Evolutionary conservation across 768 basidiomycete genomes (phyloP).

Genomic region (Kwoniella heveanensis): DNA sequence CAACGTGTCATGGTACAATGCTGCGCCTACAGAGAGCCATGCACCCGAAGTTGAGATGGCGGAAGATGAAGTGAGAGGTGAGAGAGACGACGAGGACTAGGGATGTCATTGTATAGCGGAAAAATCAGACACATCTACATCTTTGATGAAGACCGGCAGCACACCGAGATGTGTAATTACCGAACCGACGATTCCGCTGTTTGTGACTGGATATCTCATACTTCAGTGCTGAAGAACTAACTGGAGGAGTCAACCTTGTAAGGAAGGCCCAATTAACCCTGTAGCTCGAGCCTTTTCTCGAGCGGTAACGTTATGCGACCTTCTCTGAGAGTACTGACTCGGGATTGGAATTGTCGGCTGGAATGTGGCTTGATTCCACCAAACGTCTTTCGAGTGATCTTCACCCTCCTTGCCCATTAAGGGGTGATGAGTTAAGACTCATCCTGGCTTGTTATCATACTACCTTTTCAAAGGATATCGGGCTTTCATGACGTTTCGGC

Average conservation of each 20-base stretch:
- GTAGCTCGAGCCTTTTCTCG: neutral
- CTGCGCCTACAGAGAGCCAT: slow-evolving; percentile 6
- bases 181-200: neutral
- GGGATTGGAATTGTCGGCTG: neutral
- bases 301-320: neutral
- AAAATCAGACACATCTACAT: neutral
- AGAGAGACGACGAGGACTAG: slow-evolving; percentile 43
- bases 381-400: neutral
- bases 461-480: neutral
- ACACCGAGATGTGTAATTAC: neutral
- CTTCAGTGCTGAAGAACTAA: neutral
- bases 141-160: neutral
- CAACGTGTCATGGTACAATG: slow-evolving; percentile 36
- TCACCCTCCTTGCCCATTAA: neutral
- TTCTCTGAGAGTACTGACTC: neutral
- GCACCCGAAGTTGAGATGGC: slow-evolving; percentile 41
- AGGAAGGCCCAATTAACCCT: neutral
- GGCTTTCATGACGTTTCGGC: neutral
- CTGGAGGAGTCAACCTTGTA: neutral
- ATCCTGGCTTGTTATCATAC: neutral
- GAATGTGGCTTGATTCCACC: neutral
- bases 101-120: neutral
- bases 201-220: neutral
- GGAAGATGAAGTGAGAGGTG: slow-evolving; percentile 31
- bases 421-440: neutral